Conservation (phyloP, 441 rosid genomes). For the Syzygium syzygioides region DNA sequence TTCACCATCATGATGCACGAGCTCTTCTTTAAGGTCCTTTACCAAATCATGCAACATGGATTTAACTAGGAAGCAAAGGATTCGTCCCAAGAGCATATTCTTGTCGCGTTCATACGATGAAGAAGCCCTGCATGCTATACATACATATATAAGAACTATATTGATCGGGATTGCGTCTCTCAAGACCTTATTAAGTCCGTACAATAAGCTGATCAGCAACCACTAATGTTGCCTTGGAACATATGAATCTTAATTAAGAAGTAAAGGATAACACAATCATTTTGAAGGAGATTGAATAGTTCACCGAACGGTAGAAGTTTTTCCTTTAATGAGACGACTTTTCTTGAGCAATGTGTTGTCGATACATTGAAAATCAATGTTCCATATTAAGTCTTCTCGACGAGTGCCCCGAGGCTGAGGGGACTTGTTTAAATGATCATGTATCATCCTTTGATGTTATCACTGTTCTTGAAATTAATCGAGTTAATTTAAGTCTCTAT, state of each 20-base stretch:
- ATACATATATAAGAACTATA: too few species aligned
- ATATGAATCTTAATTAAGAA: neutral
- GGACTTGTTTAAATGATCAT: neutral
- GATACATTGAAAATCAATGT: neutral
- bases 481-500: neutral
- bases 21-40: neutral
- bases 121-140: neutral
- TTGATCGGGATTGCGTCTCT: neutral
- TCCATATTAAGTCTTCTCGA: neutral
- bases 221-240: neutral
- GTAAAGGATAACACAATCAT: neutral
- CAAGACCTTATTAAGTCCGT: neutral
- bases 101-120: neutral
- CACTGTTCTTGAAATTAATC: fast-evolving
- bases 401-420: neutral
- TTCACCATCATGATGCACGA: neutral
- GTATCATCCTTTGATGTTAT: neutral
- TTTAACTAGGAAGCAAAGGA: neutral
- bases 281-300: neutral
- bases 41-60: neutral
- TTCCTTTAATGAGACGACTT: neutral
- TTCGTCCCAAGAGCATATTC: neutral
- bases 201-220: neutral
- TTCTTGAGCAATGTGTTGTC: neutral
- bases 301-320: neutral